Base-by-base conservation (phyloP, 345 rosid species). In the Luvunga scandens region DNA sequence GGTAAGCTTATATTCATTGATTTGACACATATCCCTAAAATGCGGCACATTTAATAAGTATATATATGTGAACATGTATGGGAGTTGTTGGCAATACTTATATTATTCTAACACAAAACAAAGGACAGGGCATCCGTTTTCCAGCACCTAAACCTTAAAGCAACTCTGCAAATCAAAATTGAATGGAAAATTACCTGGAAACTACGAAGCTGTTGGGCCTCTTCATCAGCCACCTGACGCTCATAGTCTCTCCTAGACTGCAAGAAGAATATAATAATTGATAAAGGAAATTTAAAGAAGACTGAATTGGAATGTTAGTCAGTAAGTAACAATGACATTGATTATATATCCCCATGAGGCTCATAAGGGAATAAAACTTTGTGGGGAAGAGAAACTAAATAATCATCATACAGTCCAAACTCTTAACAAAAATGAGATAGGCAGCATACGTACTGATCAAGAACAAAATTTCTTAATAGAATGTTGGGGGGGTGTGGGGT, bases 161-260 rank as follows among this genome's bases (percentile, higher is more conserved):
- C 7, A 1, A 18, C 57, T 18, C 31, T 28, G 6, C 67, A 25
- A 77, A 31, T 71, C 16, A 18, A 45, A 62, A 63, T 21, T 39
- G 38, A 33, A 13, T 28, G 60, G 66, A 34, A 72, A 48, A 75
- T 75, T 82, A 95, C 99, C 80, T 95, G 99, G 89, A 95, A 95
- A 88, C 85, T 90, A 75, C 83, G 87, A 28, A 95, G 91, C 82
- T 93, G 89, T 75, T 87, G 78, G 39, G 85, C 92, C 56, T 95
- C 99, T 79, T 88, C 94, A 78, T 91, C 85, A 70, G 96, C 97
- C 73, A 95, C 39, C 77, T 85, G 92, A 14, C 73, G 85, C 79
- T 93, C 99, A 75, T 91, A 87, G 79, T 92, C 89, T 80, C 87
- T 93, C 88, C 81, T 92, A 10, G 97, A 88, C 99, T 96, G 79